Percentiles rank a stretch among this genome's conserved stretches.
phyloP scores from a whole-genome alignment of 2,329 filamentous ascomycete genomes.

The Gnomoniopsis smithogilvyi region DNA sequence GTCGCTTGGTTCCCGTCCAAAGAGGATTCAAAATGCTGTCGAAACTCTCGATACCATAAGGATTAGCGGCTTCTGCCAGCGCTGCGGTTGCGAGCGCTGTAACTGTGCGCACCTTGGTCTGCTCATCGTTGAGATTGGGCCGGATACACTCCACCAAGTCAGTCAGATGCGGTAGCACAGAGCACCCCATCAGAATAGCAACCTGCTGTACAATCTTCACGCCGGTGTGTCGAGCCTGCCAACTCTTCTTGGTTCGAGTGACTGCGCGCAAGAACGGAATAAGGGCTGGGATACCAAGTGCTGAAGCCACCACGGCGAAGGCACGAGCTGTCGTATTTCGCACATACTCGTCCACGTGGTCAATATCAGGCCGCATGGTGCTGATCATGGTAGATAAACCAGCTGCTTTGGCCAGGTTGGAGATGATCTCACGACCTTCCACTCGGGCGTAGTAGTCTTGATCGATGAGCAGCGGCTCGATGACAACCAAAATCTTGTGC shows the following conservation, averaged over 20 bases:
- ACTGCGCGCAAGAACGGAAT: constrained; percentile 94
- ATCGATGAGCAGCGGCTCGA: constrained; percentile 97
- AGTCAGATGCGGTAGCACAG: constrained; percentile 91
- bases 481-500: constrained; percentile 97
- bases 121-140: constrained; percentile 93
- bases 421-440: constrained; percentile 97
- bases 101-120: constrained; percentile 95
- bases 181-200: constrained; percentile 97
- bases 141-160: constrained; percentile 95
- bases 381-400: constrained; percentile 99
- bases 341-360: constrained; percentile 97
- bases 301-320: constrained; percentile 95
- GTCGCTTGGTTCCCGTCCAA: constrained; percentile 94
- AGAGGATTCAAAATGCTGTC: constrained; percentile 96
- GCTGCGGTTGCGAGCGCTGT: constrained; percentile 94
- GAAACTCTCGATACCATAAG: constrained; percentile 98
- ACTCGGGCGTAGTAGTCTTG: constrained; percentile 99
- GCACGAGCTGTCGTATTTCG: constrained; percentile 96
- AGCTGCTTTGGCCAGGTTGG: constrained; percentile 93
- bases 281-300: constrained; percentile 90
- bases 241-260: constrained; percentile 97
- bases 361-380: constrained; percentile 97
- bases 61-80: constrained; percentile 91
- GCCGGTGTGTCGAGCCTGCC: constrained; percentile 96
- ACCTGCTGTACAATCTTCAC: constrained; percentile 99